A percentile compares a stretch with the other conserved stretches of the same genome.
Evolutionary conservation across 2,329 filamentous ascomycete genomes (phyloP).

Genomic region (Didymella segeticola): DNA sequence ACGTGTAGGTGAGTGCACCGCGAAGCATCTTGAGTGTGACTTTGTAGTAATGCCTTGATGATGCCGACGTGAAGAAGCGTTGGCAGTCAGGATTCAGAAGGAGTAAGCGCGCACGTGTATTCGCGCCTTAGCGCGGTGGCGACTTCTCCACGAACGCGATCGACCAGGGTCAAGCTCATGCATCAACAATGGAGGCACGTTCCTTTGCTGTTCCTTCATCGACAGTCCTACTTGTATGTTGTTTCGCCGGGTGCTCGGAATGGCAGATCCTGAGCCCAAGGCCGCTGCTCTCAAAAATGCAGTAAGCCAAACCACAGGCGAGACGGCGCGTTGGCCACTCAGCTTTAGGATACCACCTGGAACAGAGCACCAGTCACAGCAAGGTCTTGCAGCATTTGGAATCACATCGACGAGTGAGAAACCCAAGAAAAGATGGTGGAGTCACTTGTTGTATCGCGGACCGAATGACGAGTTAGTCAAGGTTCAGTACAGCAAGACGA

Average conservation of each 20-base stretch:
- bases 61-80: not conserved
- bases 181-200: not conserved
- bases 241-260: not conserved
- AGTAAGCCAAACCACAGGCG: not conserved
- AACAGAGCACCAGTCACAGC: conserved; percentile 21
- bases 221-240: not conserved
- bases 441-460: conserved; percentile 70
- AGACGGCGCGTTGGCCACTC: conserved; percentile 27
- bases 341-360: conserved; percentile 25
- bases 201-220: not conserved
- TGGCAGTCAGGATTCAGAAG: not conserved
- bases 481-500: conserved; percentile 79
- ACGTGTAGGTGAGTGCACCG: not conserved
- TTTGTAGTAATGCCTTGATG: not conserved
- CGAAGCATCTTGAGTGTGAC: not conserved
- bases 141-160: not conserved
- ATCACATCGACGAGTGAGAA: conserved; percentile 6
- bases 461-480: conserved; percentile 62
- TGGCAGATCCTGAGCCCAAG: not conserved
- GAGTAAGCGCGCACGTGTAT: conserved; percentile 4
- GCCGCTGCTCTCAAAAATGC: not conserved
- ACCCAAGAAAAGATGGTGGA: conserved; percentile 62
- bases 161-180: not conserved
- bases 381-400: conserved; percentile 11
- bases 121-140: conserved; percentile 13